Base-by-base conservation (phyloP, 768 basidiomycete genomes). In the Astraeus odoratus region DNA sequence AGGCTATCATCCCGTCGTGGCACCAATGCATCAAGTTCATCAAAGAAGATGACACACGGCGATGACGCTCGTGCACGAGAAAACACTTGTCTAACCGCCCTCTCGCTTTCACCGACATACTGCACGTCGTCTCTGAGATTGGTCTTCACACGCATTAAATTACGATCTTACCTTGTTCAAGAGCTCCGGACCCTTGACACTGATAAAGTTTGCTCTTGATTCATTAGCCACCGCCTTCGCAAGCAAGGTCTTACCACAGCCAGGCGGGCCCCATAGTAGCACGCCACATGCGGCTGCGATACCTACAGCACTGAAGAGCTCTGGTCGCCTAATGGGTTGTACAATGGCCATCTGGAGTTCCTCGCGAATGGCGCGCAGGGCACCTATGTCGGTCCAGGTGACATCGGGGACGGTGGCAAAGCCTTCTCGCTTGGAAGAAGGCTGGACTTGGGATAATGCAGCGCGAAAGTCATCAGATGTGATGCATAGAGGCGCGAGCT, bases 181-280 rank as follows among this genome's bases (percentile, higher is more conserved):
- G 43, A 98, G 59, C 58, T 99, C 96, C 0, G 96, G 96, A 0
- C 96, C 96, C 58, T 98, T 98, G 41, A 98, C 88, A 57, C 91
- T 94, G 58, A 99, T 97, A 57, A 99, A 98, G 65, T 93, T 98
- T 10, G 96, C 96, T 51, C 79, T 72, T 43, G 84, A 88, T 68
- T 97, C 96, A 61, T 93, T 97, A 8, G 96, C 96, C 4, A 98
- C 95, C 0, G 95, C 96, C 61, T 97, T 98, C 0, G 96, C 96
- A n/a, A 99, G 70, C 23, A 99, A 60, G 0, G 96, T 99, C 68
- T 98, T 99, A 4, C 96, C 96, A 59, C 95, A 98, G 8, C 96
- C 96, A 0, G 96, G 95, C 20, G 96, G 96, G 24, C 96, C 96
- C 96, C 96, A 98, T n/a, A 98, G 67, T 26, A 98, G 68, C 3